Percentiles rank a stretch among this genome's conserved stretches.
phyloP scores from a whole-genome alignment of 1,284 basidiomycete genomes.

The Wolfiporia cocos region DNA sequence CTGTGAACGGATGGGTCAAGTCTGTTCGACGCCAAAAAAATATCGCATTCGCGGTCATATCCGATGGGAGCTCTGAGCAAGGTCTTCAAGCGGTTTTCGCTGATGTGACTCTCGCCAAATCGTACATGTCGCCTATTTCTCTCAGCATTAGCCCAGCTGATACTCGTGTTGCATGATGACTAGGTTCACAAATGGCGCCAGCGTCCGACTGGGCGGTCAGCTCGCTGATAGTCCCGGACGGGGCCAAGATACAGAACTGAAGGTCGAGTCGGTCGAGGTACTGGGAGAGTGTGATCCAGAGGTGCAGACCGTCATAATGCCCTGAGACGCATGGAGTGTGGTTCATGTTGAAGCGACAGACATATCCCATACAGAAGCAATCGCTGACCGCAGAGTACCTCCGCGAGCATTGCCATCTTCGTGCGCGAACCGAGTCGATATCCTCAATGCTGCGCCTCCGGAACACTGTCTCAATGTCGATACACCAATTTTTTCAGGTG shows the following conservation, averaged over 20 bases:
- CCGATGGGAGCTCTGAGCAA: slow-evolving; percentile 69
- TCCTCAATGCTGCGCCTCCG: slow-evolving; percentile 75
- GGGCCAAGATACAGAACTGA: slow-evolving; percentile 71
- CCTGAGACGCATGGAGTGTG: too few species aligned
- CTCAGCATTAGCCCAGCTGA: slow-evolving; percentile 1
- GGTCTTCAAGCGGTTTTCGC: slow-evolving; percentile 77
- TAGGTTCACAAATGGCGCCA: slow-evolving; percentile 68
- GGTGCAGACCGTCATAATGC: slow-evolving; percentile 33
- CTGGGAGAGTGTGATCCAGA: slow-evolving; percentile 75
- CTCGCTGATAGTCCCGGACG: slow-evolving; percentile 61
- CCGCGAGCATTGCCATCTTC: slow-evolving; percentile 78
- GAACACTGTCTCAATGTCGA: slow-evolving; percentile 46
- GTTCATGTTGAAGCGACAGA: slow-evolving; percentile 39
- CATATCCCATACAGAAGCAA: slow-evolving; percentile 88
- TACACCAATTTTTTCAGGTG: slow-evolving; percentile 68
- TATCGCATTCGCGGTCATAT: slow-evolving; percentile 77
- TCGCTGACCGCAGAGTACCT: slow-evolving; percentile 68
- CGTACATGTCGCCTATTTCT: slow-evolving; percentile 25
- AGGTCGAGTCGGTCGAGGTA: slow-evolving; percentile 59
- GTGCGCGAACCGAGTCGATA: slow-evolving; percentile 69
- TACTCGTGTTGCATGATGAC: not conserved
- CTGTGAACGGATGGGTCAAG: slow-evolving; percentile 77
- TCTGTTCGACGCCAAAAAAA: slow-evolving; percentile 84
- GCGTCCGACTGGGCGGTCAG: slow-evolving; percentile 62
- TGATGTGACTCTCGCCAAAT: slow-evolving; percentile 35